These are phyloP conservation scores for Clavispora fructus DNA, from an alignment of 805 yeast genomes.

Conservation along the genomic window DNA sequence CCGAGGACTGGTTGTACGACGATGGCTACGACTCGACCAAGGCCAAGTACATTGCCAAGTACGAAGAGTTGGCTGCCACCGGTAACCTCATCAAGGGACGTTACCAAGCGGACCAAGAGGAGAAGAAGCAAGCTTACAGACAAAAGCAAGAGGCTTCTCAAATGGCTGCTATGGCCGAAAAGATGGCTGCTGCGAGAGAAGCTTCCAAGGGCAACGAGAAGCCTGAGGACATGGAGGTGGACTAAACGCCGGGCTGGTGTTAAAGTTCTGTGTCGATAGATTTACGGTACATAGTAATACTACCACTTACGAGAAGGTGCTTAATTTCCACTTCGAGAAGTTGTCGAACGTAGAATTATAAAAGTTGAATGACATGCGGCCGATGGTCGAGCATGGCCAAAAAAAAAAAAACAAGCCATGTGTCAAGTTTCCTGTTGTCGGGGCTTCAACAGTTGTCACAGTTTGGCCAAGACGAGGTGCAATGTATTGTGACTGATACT, in stretches of 20 bases:
- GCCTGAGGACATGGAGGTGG: conserved; percentile 18
- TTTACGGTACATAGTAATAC: not conserved
- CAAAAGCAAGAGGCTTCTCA: conserved; percentile 84
- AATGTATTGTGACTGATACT: too few species aligned
- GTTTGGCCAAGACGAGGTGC: too few species aligned
- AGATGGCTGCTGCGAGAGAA: conserved; percentile 73
- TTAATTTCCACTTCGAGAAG: too few species aligned
- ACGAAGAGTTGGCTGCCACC: conserved; percentile 90
- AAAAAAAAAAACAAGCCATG: too few species aligned
- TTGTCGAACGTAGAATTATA: too few species aligned
- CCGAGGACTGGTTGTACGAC: conserved; percentile 98
- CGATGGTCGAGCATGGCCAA: too few species aligned
- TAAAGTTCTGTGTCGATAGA: not conserved
- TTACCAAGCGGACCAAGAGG: conserved; percentile 90
- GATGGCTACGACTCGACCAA: conserved; percentile 95
- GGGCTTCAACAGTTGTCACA: too few species aligned
- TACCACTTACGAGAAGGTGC: too few species aligned
- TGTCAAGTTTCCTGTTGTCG: too few species aligned
- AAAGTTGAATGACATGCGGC: too few species aligned
- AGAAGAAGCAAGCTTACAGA: conserved; percentile 83
- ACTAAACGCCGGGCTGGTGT: conserved; percentile 4
- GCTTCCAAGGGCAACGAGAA: conserved; percentile 31
- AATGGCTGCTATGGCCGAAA: conserved; percentile 78
- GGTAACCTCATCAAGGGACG: conserved; percentile 97
- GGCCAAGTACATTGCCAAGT: conserved; percentile 95